Percentiles rank a stretch among this genome's conserved stretches.
phyloP scores from a whole-genome alignment of 305 asterid genomes.

The Solanum hybrid region DNA sequence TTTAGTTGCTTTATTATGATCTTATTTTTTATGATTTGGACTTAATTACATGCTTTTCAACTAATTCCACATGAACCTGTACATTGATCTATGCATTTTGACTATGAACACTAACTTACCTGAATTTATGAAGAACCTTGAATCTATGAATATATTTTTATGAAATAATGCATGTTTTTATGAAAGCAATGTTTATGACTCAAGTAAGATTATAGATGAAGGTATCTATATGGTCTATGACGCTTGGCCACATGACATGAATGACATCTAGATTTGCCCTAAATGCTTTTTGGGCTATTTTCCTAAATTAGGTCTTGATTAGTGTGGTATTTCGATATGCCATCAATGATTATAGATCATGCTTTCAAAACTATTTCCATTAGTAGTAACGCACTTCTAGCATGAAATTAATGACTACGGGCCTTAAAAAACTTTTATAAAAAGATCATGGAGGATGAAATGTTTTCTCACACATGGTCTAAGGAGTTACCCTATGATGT shows the following conservation, averaged over 20 bases:
- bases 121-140: neutral
- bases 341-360: neutral
- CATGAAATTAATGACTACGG: neutral
- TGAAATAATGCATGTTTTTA: neutral
- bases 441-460: neutral
- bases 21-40: neutral
- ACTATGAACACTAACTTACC: neutral
- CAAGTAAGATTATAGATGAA: neutral
- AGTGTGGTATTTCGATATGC: no score
- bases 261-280: neutral
- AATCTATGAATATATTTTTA: neutral
- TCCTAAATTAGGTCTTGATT: neutral
- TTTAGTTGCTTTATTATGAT: neutral
- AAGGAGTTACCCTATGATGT: neutral
- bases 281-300: neutral
- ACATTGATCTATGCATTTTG: neutral
- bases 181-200: neutral
- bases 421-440: neutral
- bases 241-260: neutral
- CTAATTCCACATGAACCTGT: neutral
- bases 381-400: neutral
- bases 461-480: neutral
- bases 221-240: neutral
- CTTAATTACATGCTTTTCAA: neutral
- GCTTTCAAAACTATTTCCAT: neutral